phyloP scores from a whole-genome alignment of 208 protist genomes.

The Acanthamoeba castellanii region DNA sequence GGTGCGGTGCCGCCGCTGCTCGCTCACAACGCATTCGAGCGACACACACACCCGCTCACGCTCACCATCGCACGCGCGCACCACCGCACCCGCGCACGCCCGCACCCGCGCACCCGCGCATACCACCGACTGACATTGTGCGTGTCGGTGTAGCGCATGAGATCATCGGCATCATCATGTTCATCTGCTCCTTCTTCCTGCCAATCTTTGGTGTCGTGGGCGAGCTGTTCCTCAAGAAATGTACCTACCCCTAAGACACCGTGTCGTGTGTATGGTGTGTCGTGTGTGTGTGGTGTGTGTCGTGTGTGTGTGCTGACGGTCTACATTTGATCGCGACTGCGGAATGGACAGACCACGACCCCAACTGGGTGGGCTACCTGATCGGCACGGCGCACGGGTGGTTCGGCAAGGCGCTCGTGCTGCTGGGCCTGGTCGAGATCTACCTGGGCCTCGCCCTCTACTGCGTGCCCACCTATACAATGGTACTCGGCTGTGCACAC shows the following conservation, averaged over 20 bases:
- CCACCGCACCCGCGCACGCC: neutral
- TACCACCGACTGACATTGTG: no score
- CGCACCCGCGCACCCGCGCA: no score
- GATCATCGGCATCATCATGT: constrained; percentile 53
- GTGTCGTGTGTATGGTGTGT: no score
- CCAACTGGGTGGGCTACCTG: constrained; percentile 2
- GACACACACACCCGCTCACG: neutral
- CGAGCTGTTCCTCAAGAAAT: constrained; percentile 68
- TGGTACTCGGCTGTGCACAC: neutral
- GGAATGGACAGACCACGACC: constrained; percentile 5
- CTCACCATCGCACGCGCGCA: neutral
- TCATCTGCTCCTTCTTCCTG: constrained; percentile 49
- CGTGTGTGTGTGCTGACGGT: no score
- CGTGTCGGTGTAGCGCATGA: neutral
- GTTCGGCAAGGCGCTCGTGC: neutral
- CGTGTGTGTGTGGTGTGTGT: no score
- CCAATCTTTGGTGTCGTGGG: constrained; percentile 9
- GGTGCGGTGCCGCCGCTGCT: neutral
- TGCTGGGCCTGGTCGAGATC: constrained; percentile 25
- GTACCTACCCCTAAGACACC: no score
- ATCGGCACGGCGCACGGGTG: neutral
- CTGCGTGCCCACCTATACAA: constrained; percentile 58
- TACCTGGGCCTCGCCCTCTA: constrained; percentile 68
- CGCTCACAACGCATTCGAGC: neutral
- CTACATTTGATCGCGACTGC: no score